These are phyloP conservation scores for Tephrocybe sp. DNA, from an alignment of 768 basidiomycete genomes.

Conservation along the genomic window DNA sequence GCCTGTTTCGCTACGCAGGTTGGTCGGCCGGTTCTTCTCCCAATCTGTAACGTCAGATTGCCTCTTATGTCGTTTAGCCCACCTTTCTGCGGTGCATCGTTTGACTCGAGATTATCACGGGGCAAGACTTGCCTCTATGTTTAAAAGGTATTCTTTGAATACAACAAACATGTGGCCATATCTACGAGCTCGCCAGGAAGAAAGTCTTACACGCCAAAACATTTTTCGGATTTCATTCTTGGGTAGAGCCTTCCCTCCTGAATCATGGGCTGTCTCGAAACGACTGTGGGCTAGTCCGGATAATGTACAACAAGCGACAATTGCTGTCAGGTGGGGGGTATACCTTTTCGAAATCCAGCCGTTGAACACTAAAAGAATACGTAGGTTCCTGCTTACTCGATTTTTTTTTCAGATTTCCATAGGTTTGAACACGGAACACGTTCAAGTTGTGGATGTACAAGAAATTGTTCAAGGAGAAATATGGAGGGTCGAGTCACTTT, in stretches of 20 bases:
- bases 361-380: background rate
- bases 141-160: constrained; percentile 35
- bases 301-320: constrained; percentile 48
- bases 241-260: constrained; percentile 28
- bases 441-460: constrained; percentile 42
- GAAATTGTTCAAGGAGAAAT: constrained; percentile 56
- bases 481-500: constrained; percentile 49
- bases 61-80: constrained; percentile 39
- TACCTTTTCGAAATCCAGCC: background rate
- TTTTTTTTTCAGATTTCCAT: constrained; percentile 64
- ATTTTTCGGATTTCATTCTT: constrained; percentile 53
- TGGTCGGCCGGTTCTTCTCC: constrained; percentile 11
- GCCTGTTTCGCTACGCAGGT: constrained; percentile 65
- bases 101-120: constrained; percentile 49
- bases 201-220: constrained; percentile 32
- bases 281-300: constrained; percentile 61
- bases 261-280: constrained; percentile 33
- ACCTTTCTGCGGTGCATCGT: constrained; percentile 55
- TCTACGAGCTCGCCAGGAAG: constrained; percentile 45
- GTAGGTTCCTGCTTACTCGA: constrained; percentile 60
- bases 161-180: constrained; percentile 77
- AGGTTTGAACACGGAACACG: constrained; percentile 30
- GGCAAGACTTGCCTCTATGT: constrained; percentile 36
- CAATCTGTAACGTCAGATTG: constrained; percentile 9
- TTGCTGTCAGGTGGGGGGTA: constrained; percentile 50